Percentiles rank a stretch among this genome's conserved stretches.
Conservation (phyloP, 306 rosid species). For the Lupinus albus region DNA sequence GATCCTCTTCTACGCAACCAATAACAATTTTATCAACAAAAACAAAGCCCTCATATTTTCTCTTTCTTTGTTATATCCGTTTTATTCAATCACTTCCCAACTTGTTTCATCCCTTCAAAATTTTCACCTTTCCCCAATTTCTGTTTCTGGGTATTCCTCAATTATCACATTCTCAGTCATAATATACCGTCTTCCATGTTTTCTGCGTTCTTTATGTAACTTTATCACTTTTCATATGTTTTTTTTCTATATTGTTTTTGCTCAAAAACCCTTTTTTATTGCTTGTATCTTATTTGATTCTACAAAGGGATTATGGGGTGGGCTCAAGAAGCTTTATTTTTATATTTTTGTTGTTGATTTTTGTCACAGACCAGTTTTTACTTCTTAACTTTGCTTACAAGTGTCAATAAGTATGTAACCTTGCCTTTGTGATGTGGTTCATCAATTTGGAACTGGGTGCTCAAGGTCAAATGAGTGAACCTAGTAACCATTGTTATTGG, state of each 20-base stretch:
- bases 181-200: not conserved
- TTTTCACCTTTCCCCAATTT: not conserved
- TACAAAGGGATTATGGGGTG: not conserved
- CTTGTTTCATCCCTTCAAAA: not conserved
- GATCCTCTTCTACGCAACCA: constrained; percentile 47
- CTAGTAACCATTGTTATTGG: constrained; percentile 12
- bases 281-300: not conserved
- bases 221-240: constrained; percentile 21
- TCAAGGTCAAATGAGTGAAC: too few species aligned
- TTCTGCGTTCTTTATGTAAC: constrained; percentile 48
- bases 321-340: not conserved
- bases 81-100: constrained; percentile 8
- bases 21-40: not conserved
- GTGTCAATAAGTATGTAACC: constrained; percentile 1
- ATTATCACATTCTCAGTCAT: not conserved
- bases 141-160: constrained; percentile 23
- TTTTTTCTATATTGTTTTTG: not conserved
- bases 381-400: constrained; percentile 11
- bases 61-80: constrained; percentile 2
- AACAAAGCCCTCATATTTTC: not conserved
- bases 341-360: not conserved
- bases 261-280: constrained; percentile 3
- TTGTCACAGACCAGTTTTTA: constrained; percentile 25
- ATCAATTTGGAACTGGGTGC: too few species aligned
- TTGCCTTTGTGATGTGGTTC: not conserved